phyloP scores from a whole-genome alignment of 1,284 basidiomycete genomes.

The Ustilago curta region DNA sequence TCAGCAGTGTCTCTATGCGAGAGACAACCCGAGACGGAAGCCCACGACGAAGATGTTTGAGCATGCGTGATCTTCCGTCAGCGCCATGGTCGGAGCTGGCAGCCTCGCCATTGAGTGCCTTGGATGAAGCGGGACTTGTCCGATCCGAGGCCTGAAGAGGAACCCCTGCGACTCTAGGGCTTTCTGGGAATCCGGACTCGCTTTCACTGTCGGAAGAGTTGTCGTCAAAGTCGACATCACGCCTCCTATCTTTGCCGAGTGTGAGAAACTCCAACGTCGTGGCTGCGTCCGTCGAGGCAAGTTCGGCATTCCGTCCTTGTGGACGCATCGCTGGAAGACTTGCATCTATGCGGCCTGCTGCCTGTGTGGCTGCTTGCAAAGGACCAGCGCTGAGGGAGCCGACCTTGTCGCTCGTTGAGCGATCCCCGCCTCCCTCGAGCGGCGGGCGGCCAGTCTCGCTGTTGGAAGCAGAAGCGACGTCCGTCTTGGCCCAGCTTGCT shows the following conservation, averaged over 20 bases:
- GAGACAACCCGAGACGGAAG: conserved; percentile 29
- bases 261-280: conserved; percentile 48
- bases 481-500: conserved; percentile 18
- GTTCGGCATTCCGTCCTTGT: conserved; percentile 35
- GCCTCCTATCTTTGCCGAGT: conserved; percentile 44
- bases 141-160: neutral
- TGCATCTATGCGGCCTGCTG: neutral
- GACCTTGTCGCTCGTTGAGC: neutral
- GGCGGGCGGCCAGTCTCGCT: neutral
- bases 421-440: neutral
- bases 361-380: neutral
- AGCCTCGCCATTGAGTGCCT: conserved; percentile 3
- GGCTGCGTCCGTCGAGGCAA: conserved; percentile 44
- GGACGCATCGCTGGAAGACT: conserved; percentile 10
- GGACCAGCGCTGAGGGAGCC: neutral
- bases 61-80: conserved; percentile 28
- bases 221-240: conserved; percentile 34
- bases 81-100: neutral
- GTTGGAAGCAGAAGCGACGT: neutral
- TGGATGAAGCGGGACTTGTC: conserved; percentile 7
- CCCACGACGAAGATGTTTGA: conserved; percentile 41
- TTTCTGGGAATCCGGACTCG: conserved; percentile 6
- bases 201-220: conserved; percentile 35
- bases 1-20: conserved; percentile 28
- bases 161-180: neutral